Evolutionary conservation across 2,329 filamentous ascomycete species (phyloP).

Genomic region (Aspergillus fructus): DNA sequence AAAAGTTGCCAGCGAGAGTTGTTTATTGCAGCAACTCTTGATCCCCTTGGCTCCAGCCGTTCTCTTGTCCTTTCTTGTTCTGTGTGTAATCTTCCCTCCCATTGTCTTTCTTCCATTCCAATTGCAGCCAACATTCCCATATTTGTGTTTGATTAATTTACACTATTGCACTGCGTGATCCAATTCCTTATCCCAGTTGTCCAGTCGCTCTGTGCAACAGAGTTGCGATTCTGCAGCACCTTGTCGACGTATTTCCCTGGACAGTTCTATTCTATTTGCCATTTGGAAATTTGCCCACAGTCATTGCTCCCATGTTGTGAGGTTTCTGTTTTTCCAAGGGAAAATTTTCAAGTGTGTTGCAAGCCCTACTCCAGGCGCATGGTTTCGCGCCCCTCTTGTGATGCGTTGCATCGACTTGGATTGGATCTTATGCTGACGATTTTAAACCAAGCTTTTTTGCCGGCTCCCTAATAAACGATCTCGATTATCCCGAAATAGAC

Average conservation of each 20-base stretch:
- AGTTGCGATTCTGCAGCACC: background rate
- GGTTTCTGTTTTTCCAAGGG: background rate
- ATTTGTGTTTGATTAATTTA: constrained; percentile 4
- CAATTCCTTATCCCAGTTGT: background rate
- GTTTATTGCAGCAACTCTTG: constrained; percentile 3
- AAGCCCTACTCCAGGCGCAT: background rate
- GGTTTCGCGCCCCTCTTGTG: background rate
- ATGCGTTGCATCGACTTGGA: background rate
- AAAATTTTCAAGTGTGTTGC: background rate
- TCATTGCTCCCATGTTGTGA: constrained; percentile 3
- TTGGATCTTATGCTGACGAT: background rate
- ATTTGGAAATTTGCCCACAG: background rate
- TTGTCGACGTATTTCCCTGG: background rate
- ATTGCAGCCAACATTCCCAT: background rate
- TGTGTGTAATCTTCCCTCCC: constrained; percentile 17
- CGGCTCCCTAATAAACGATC: background rate
- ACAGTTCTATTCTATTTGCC: background rate
- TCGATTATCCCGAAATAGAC: background rate
- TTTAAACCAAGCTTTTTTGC: background rate
- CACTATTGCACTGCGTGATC: background rate
- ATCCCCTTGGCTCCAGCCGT: constrained; percentile 12
- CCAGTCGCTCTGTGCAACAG: background rate
- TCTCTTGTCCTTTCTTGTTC: constrained; percentile 17
- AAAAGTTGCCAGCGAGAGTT: constrained; percentile 14
- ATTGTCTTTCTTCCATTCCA: constrained; percentile 6